Evolutionary conservation across 2,329 filamentous ascomycete genomes (phyloP).

Genomic region (Pseudocercospora ulei): DNA sequence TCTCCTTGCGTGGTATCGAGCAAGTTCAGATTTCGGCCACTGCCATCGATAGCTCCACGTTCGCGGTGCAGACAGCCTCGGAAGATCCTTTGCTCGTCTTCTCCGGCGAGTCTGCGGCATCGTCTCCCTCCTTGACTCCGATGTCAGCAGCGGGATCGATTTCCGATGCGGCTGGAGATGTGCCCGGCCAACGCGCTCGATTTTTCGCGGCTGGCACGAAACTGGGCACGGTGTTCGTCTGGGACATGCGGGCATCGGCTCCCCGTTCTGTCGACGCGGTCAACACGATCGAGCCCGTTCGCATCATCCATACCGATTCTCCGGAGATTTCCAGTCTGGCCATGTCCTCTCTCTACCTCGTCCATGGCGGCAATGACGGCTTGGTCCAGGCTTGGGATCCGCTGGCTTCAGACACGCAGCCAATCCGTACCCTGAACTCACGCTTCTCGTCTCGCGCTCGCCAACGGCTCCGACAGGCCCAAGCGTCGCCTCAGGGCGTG

Average conservation of each 20-base stretch:
- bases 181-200: conserved; percentile 76
- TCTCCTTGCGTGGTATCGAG: conserved; percentile 53
- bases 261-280: conserved; percentile 46
- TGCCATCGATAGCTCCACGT: conserved; percentile 63
- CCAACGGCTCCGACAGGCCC: conserved; percentile 59
- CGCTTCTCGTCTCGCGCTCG: conserved; percentile 73
- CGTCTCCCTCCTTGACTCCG: conserved; percentile 48
- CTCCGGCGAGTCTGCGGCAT: conserved; percentile 46
- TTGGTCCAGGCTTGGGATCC: conserved; percentile 95
- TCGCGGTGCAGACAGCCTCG: conserved; percentile 58
- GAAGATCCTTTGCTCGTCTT: conserved; percentile 67
- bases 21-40: conserved; percentile 57
- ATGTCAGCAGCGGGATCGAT: conserved; percentile 41
- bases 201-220: conserved; percentile 73
- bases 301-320: conserved; percentile 80
- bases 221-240: conserved; percentile 65
- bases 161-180: conserved; percentile 45
- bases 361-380: conserved; percentile 89
- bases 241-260: conserved; percentile 65
- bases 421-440: conserved; percentile 78
- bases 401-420: conserved; percentile 66
- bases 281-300: conserved; percentile 59
- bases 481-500: conserved; percentile 56
- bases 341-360: conserved; percentile 73
- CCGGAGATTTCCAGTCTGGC: conserved; percentile 76